A percentile compares a stretch with the other conserved stretches of the same genome.
Conservation (phyloP, 2,329 filamentous ascomycete genomes). For the Verticillium zaregamsianum region DNA sequence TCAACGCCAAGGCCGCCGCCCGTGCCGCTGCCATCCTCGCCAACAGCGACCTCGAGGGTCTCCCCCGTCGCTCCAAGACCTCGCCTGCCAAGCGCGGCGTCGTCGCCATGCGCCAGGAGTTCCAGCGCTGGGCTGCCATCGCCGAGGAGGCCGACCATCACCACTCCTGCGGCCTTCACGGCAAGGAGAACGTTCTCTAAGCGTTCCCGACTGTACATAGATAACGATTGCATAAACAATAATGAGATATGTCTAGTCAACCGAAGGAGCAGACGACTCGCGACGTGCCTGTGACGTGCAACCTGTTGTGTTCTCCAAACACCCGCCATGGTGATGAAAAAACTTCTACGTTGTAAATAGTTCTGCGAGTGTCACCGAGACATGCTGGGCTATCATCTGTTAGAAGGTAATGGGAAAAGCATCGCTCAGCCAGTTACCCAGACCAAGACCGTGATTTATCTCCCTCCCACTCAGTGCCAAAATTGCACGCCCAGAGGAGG, state of each 20-base stretch:
- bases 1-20: constrained; percentile 43
- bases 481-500: too few relatives aligned
- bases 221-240: background rate
- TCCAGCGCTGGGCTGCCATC: constrained; percentile 13
- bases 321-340: too few relatives aligned
- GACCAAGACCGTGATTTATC: too few relatives aligned
- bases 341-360: too few relatives aligned
- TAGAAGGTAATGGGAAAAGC: too few relatives aligned
- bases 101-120: constrained; percentile 13
- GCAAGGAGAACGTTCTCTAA: constrained; percentile 2
- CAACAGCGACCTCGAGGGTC: constrained; percentile 24
- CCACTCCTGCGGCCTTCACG: constrained; percentile 10
- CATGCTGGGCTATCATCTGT: too few relatives aligned
- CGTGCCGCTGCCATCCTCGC: constrained; percentile 38
- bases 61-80: constrained; percentile 26
- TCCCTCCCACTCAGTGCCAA: too few relatives aligned
- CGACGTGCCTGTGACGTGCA: too few relatives aligned
- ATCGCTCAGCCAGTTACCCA: too few relatives aligned
- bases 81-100: constrained; percentile 13
- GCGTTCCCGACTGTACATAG: background rate
- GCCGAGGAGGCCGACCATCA: constrained; percentile 11
- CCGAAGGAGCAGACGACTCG: background rate
- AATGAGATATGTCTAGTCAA: background rate
- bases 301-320: too few relatives aligned
- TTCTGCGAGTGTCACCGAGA: too few relatives aligned